Conservation (phyloP, 2,329 filamentous ascomycete species). For the Zalaria obscura region DNA sequence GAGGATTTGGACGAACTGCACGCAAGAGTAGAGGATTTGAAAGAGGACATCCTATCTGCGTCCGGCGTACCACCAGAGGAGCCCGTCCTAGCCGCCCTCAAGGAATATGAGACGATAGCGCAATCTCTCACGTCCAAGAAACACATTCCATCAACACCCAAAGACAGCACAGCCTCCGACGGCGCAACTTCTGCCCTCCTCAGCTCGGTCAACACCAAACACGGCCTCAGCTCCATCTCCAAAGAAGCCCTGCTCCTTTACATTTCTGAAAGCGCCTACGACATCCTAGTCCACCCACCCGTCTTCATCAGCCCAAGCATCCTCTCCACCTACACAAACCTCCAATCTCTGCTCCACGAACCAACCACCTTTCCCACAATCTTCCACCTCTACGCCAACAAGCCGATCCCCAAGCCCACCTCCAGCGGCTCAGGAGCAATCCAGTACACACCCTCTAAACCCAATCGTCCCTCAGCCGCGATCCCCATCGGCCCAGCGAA, state of each 20-base stretch:
- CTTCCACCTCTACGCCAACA: constrained; percentile 71
- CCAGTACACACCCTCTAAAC: constrained; percentile 47
- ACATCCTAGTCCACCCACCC: constrained; percentile 56
- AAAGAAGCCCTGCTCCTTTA: constrained; percentile 23
- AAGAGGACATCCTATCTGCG: constrained; percentile 4
- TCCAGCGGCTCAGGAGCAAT: constrained; percentile 32
- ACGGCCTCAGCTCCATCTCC: constrained; percentile 16
- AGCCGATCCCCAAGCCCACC: constrained; percentile 51
- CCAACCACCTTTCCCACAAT: constrained; percentile 67
- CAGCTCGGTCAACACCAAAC: constrained; percentile 26
- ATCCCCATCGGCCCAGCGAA: constrained; percentile 58
- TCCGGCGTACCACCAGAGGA: constrained; percentile 6
- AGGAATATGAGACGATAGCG: constrained; percentile 2
- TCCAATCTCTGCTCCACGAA: constrained; percentile 58
- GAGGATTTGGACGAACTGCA: constrained; percentile 4
- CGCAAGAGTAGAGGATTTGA: constrained; percentile 1
- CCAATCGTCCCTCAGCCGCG: constrained; percentile 47
- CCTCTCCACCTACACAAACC: constrained; percentile 59
- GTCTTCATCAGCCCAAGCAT: constrained; percentile 67
- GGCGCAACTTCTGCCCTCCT: constrained; percentile 43
- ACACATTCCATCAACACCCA: constrained; percentile 1
- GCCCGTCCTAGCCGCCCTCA: constrained; percentile 3
- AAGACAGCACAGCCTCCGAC: constrained; percentile 6
- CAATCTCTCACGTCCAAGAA: constrained; percentile 20
- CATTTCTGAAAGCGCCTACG: constrained; percentile 46